Evolutionary conservation across 2,329 filamentous ascomycete genomes (phyloP), one percentile per base, ranked within the genome.

Genomic region (Pseudogymnoascus sp.): DNA sequence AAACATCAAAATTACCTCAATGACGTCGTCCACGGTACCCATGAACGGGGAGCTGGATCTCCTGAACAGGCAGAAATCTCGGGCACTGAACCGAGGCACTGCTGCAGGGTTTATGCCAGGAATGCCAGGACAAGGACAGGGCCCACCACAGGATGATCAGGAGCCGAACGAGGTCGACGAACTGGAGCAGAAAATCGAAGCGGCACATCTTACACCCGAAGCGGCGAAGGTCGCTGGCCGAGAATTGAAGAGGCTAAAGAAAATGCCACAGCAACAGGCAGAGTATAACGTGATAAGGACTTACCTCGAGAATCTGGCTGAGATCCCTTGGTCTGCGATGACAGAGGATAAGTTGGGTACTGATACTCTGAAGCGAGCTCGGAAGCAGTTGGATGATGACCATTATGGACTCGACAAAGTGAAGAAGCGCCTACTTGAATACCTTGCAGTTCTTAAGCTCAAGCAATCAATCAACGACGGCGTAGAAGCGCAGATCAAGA

Each of bases 341-440:
- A 97, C 93, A 0, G 87, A 94, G 64, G 93, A 97, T 70, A 86
- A 91, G 33, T 83, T 99, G 2, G 91, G 92, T 6, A 82, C 84
- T 0, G 87, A 91, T 8, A 97, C 92, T 0, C 74, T 97, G 62
- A 80, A 83, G 63, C 83, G 82, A 67, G 94, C 94, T 5, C 85
- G 91, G 61, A 90, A 92, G 75, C 94, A 97, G 74, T 82, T 99
- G 5, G 92, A 99, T 69, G 87, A 95, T 65, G 94, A 99, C 71
- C 94, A 99, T 74, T 97, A 97, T 68, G 94, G 94, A 0, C 79
- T 99, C 11, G 92, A 97, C 64, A 95, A 93, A 75, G 93, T 99
- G 71, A 99, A 99, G 84, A 97, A 96, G 81, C 84, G 94, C 44
- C 76, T 99, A 21, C 81, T 99, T 4, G 95, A 97, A 73, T 99